Evolutionary conservation across 768 basidiomycete genomes (phyloP), one percentile per base, ranked within the genome.

Genomic region (Polyporus arcularius): DNA sequence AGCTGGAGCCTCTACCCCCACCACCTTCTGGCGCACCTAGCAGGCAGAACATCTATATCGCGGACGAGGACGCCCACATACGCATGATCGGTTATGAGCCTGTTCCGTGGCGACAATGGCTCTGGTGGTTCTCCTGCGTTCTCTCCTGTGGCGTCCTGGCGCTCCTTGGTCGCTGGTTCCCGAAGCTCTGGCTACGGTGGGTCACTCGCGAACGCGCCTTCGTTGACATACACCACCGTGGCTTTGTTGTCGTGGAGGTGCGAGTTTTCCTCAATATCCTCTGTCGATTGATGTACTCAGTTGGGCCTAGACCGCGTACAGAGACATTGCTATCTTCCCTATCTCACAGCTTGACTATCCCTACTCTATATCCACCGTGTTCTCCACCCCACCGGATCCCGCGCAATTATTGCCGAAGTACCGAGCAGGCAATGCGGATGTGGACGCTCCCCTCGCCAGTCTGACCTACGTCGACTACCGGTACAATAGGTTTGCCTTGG

Each of bases 111-210:
- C 84, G 86, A 55, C 77, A 80, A 43, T 78, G 79, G 74, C 63
- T 87, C 3, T 99, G 97, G 96, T 80, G 83, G 63, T 35, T 79
- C 11, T 82, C 83, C 5, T 92, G 91, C 67, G 63, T 91, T 6
- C 52, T 89, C 8, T 85, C 86, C 2, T 75, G 88, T 11, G 96
- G 97, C 4, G 72, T 84, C 4, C 76, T 98, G 21, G 88, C 82
- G 11, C 80, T 99, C 16, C 73, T 96, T 9, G 96, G 95, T 4
- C 87, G 94, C 68, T 99, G 97, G 97, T 87, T 97, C 65, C 97
- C 97, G 57, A 84, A 82, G 5, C 65, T 95, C 30, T 98, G 97
- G 97, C 83, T 98, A 53, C 85, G 85, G 31, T 96, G 89, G 84
- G 90, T 92, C 21, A 85, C 93, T 2, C 80, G 77, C 47, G 92